Conservation (phyloP, 2,329 filamentous ascomycete genomes). For the Clarireedia sp. region DNA sequence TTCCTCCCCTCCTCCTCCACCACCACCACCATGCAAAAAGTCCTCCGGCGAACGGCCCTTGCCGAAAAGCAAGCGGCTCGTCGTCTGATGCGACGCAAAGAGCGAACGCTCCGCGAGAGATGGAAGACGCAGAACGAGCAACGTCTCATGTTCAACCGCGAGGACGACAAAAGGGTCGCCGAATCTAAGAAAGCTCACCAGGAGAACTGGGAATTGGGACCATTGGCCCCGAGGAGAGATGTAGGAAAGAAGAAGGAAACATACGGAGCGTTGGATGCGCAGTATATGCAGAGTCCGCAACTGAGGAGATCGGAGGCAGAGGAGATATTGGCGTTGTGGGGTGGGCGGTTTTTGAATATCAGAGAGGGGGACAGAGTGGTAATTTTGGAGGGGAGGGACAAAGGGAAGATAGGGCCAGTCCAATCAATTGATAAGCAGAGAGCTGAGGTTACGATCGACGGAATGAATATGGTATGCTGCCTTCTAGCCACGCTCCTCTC, state of each 20-base stretch:
- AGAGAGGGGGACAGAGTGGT: conserved; percentile 71
- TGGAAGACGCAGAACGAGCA: conserved; percentile 17
- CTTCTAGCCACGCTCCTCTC: no score
- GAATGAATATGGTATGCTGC: conserved; percentile 52
- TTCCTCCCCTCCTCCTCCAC: neutral
- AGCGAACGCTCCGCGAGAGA: conserved; percentile 16
- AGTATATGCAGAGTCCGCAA: conserved; percentile 27
- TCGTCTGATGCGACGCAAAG: conserved; percentile 27
- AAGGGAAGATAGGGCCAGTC: conserved; percentile 77
- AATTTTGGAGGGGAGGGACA: conserved; percentile 67
- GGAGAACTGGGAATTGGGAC: conserved; percentile 73
- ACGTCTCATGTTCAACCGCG: neutral
- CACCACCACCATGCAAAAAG: conserved; percentile 54
- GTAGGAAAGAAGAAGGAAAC: conserved; percentile 48
- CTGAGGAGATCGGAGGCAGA: conserved; percentile 19
- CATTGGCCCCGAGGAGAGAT: conserved; percentile 70
- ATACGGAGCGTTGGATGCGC: conserved; percentile 48
- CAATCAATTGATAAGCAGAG: conserved; percentile 43
- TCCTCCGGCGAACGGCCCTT: conserved; percentile 57
- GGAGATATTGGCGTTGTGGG: conserved; percentile 29
- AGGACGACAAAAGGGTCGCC: conserved; percentile 29
- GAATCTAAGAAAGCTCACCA: conserved; percentile 48
- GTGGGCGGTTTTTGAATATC: conserved; percentile 50
- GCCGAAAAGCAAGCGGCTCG: conserved; percentile 57
- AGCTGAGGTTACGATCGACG: conserved; percentile 54